Conservation (phyloP, 2,329 filamentous ascomycete genomes). For the Ascochyta pisi region DNA sequence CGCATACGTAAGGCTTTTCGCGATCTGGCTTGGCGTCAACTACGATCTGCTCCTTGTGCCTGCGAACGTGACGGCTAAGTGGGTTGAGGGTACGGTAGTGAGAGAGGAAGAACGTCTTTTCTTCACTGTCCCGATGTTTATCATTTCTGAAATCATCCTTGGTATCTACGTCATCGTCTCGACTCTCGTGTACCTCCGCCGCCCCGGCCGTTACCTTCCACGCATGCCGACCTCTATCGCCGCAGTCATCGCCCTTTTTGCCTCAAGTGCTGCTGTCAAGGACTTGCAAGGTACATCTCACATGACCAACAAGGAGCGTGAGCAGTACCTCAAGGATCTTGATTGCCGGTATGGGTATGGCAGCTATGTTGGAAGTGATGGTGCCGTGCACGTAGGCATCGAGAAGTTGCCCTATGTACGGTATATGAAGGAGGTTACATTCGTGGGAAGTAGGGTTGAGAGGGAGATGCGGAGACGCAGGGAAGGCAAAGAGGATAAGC, state of each 20-base stretch:
- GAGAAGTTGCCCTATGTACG: slow-evolving; percentile 54
- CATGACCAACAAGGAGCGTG: slow-evolving; percentile 18
- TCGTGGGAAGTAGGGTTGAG: neutral
- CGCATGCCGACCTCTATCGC: slow-evolving; percentile 59
- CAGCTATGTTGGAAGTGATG: slow-evolving; percentile 55
- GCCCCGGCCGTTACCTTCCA: slow-evolving; percentile 55
- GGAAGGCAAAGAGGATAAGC: too few species aligned
- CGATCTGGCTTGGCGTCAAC: slow-evolving; percentile 54
- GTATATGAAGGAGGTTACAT: neutral
- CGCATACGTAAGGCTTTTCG: slow-evolving; percentile 50
- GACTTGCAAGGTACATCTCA: slow-evolving; percentile 36
- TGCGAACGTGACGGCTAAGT: neutral
- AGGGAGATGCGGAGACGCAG: neutral
- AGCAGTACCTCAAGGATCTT: slow-evolving; percentile 20
- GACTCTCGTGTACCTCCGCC: slow-evolving; percentile 49
- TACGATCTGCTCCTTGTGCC: slow-evolving; percentile 46
- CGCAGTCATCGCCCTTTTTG: slow-evolving; percentile 55
- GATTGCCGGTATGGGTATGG: slow-evolving; percentile 55
- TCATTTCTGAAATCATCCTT: slow-evolving; percentile 54
- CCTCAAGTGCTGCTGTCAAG: slow-evolving; percentile 53
- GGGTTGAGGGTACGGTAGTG: slow-evolving; percentile 18
- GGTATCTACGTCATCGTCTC: slow-evolving; percentile 53
- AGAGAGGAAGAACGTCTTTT: slow-evolving; percentile 54
- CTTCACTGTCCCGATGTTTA: slow-evolving; percentile 54
- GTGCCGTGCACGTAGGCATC: slow-evolving; percentile 57